Evolutionary conservation across 73 alveolate genomes (phyloP), one percentile per base, ranked within the genome.

Genomic region (Paramecium primaurelia): DNA sequence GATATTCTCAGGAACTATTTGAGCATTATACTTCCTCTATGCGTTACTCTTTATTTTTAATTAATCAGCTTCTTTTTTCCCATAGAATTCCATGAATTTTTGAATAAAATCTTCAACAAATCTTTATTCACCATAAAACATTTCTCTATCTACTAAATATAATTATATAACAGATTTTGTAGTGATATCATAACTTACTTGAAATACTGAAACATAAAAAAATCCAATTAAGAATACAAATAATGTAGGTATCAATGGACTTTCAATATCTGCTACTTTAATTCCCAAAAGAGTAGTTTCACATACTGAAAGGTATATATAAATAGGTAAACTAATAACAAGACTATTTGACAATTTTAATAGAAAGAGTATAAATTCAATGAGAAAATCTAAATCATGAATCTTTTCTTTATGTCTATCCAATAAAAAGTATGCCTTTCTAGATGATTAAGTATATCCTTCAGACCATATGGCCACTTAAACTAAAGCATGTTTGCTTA

Each of bases 61-160:
- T 80, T 45, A 26, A 11, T 20, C 71, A 8, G 2, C 91, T 44
- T 89, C 92, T 25, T 20, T 37, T 47, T 89, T 89, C 12, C 92
- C 94, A 89, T 89, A 89, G 34, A 89, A 89, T 71, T 89, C 94
- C 94, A 89, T 89, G 16, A 89, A 89, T 6, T 89, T 58, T 71
- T 83, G 54, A 28, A 89, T 71, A n/a, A 89, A 89, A n/a, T 89
- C 40, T 73, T 89, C 94, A 22, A 68, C 90, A 64, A 71, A 89
- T 42, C 94, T 89, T 71, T 89, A 51, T 37, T 89, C 94, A 4
- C 94, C 94, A 71, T 71, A 77, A 45, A 89, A 89, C 94, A 80
- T 80, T 80, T 80, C 77, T 80, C 91, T 80, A 44, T 80, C 91
- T 6, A 80, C 77, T 45, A 80, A 25, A 80, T 45, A 80, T 32